Evolutionary conservation across 1,284 basidiomycete species (phyloP), one percentile per base, ranked within the genome.

Genomic region (Mycena citricolor): DNA sequence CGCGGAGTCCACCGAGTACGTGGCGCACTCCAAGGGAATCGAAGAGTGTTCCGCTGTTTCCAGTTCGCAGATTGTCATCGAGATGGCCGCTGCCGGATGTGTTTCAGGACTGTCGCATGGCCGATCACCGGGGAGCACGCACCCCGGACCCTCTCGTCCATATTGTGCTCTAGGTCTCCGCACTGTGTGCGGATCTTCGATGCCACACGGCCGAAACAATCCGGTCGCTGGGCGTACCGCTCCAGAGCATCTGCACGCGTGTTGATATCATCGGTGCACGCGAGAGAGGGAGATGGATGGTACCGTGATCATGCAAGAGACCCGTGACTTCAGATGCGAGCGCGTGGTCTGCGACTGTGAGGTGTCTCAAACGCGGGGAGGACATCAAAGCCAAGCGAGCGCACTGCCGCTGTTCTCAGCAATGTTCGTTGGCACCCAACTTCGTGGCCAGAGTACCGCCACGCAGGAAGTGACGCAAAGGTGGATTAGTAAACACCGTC

Each of bases 41-140:
- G 81, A 72, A 59, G 82, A 69, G 54, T 82, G 75, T 44, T 74
- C 73, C 21, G 83, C 86, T 1, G 84, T 88, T 14, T 76, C 74
- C 11, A 89, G 65, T 61, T 88, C 85, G 61, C 85, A 88, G 33
- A 88, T 64, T 1, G 85, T 86, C 81, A 88, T 82, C 2, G 77
- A 73, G 39, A 89, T 84, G 1, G 85, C 83, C 52, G 77, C 85
- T 88, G 60, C 11, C 30, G 14, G 14, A 41, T 29, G 11, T 32
- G 32, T 45, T 44, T 57, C 23, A 52, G 28, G 30, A n/a, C n/a
- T n/a, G n/a, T n/a, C n/a, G n/a, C 20, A 51, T 14, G 32, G 16
- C 34, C 34, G 19, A 32, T 7, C 12, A 29, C 16, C 24, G 14
- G 29, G 40, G 39, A 22, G 11, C 52, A 69, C 69, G 32, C 55